Evolutionary conservation across 805 yeast genomes (phyloP).

Genomic region (Starmera pachycereana): DNA sequence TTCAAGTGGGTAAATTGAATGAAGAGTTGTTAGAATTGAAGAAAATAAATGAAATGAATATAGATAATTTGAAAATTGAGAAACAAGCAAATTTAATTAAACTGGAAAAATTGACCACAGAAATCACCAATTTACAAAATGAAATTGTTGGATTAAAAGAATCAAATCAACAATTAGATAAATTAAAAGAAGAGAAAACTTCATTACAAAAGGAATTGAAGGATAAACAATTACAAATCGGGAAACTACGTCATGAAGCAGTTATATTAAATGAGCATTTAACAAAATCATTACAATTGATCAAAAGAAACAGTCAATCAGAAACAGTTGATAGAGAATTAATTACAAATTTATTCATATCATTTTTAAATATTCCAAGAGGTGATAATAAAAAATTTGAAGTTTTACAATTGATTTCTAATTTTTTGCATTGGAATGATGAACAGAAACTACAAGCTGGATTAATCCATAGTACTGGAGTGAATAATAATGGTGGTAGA

Average conservation of each 20-base stretch:
- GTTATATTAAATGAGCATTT: slow-evolving; percentile 89
- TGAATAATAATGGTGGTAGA: slow-evolving; percentile 17
- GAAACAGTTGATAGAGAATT: slow-evolving; percentile 81
- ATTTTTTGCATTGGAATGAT: slow-evolving; percentile 83
- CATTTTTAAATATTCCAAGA: slow-evolving; percentile 79
- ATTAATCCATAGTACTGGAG: slow-evolving; percentile 27
- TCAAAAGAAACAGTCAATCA: slow-evolving; percentile 67
- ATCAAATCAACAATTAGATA: slow-evolving; percentile 15
- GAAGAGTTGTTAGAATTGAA: slow-evolving; percentile 2
- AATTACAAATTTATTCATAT: slow-evolving; percentile 74
- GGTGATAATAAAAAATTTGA: slow-evolving; percentile 94
- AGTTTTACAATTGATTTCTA: slow-evolving; percentile 75
- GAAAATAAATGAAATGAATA: slow-evolving; percentile 1
- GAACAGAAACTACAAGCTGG: slow-evolving; percentile 71
- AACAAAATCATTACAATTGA: slow-evolving; percentile 81
- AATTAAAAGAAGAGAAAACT: slow-evolving; percentile 14
- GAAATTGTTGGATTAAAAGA: slow-evolving; percentile 21
- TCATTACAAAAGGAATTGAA: slow-evolving; percentile 41
- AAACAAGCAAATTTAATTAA: background rate
- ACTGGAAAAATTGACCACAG: slow-evolving; percentile 2
- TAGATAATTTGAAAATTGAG: background rate
- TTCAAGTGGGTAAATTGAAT: too few relatives aligned
- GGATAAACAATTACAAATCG: slow-evolving; percentile 71
- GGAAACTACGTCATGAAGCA: slow-evolving; percentile 90
- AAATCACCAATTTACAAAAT: slow-evolving; percentile 5